Conservation (phyloP, 2,329 filamentous ascomycete genomes). For the Xylaria sp. region DNA sequence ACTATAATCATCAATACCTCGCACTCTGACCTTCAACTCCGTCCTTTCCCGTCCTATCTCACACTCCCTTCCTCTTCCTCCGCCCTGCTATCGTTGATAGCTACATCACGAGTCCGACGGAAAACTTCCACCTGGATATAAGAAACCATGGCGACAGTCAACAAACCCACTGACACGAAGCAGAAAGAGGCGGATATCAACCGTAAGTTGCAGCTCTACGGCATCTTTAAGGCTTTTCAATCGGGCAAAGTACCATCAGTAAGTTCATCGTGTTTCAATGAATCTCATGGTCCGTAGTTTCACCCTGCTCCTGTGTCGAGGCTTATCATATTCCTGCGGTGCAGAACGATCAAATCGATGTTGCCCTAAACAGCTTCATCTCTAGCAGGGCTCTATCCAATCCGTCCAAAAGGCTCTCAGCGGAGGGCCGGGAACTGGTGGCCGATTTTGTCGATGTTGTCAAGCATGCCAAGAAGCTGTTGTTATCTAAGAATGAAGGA, state of each 20-base stretch:
- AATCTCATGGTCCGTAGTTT: conserved; percentile 35
- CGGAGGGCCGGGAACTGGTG: conserved; percentile 83
- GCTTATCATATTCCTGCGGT: conserved; percentile 29
- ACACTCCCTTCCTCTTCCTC: neutral
- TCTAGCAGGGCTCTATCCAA: conserved; percentile 73
- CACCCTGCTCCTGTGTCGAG: neutral
- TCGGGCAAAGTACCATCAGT: conserved; percentile 91
- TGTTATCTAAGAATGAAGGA: conserved; percentile 94
- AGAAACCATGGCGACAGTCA: conserved; percentile 61
- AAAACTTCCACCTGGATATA: neutral
- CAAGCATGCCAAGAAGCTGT: conserved; percentile 79
- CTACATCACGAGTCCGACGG: neutral
- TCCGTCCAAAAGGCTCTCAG: conserved; percentile 80
- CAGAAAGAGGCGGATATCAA: conserved; percentile 88
- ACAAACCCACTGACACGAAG: conserved; percentile 77
- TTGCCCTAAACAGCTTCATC: conserved; percentile 90
- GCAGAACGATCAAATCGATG: conserved; percentile 93
- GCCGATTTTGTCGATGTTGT: conserved; percentile 82
- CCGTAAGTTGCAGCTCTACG: conserved; percentile 93
- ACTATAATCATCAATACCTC: neutral
- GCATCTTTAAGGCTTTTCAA: conserved; percentile 86
- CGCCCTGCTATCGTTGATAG: conserved; percentile 8
- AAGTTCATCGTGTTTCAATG: conserved; percentile 50
- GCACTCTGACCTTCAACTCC: neutral
- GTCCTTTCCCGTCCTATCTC: neutral